phyloP scores from a whole-genome alignment of 352 stramenopile species.

The Globisporangium alternatum region DNA sequence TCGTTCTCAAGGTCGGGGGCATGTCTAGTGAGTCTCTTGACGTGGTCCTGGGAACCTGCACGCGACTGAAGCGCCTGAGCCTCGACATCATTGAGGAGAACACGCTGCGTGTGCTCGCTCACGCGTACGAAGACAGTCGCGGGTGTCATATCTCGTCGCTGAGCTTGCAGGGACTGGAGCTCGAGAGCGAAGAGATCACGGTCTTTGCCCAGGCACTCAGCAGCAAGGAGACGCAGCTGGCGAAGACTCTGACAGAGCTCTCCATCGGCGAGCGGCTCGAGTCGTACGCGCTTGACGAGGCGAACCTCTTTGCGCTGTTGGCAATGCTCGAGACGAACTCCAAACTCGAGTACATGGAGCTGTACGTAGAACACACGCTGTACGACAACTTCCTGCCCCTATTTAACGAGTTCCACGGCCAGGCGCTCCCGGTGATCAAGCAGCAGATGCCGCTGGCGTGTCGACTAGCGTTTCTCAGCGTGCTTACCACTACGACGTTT shows the following conservation, averaged over 20 bases:
- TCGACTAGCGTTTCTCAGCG: conserved; percentile 16
- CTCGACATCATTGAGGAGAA: conserved; percentile 13
- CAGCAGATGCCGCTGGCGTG: conserved; percentile 9
- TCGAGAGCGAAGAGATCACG: conserved; percentile 16
- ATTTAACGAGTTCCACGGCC: conserved; percentile 18
- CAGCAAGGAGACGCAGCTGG: not conserved
- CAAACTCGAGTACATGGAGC: conserved; percentile 13
- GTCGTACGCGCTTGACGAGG: conserved; percentile 25
- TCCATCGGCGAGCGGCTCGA: conserved; percentile 17
- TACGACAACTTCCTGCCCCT: conserved; percentile 19
- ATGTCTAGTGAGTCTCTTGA: conserved; percentile 5
- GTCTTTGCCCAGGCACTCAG: conserved; percentile 9
- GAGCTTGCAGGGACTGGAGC: conserved; percentile 16
- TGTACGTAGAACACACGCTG: conserved; percentile 16
- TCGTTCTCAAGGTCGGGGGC: conserved; percentile 5
- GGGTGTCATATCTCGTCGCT: conserved; percentile 10
- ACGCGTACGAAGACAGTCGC: conserved; percentile 2
- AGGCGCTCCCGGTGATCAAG: conserved; percentile 11
- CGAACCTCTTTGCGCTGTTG: conserved; percentile 16
- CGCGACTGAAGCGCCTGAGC: conserved; percentile 6
- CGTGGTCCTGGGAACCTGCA: conserved; percentile 3
- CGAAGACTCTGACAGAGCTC: conserved; percentile 9
- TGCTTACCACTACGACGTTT: not conserved
- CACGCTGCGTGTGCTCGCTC: conserved; percentile 5
- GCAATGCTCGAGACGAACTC: conserved; percentile 17